Base-by-base conservation (phyloP, 2,329 filamentous ascomycete genomes). In the Onygenales sp. region DNA sequence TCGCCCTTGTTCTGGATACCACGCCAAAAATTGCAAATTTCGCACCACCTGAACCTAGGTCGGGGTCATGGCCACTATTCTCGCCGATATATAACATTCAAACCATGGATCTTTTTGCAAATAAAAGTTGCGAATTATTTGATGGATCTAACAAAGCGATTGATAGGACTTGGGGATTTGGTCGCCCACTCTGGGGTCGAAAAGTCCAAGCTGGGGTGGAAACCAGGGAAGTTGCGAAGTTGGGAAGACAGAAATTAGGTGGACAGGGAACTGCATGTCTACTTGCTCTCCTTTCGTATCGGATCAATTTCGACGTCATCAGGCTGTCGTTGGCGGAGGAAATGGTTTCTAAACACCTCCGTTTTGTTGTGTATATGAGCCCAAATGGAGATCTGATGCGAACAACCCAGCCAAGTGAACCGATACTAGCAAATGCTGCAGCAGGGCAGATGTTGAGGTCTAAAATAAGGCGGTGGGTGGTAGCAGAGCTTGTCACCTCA, bases 381-480 rank as follows among this genome's bases (percentile, higher is more conserved):
- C 7, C 33, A 13, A 27, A 5, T 27, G 27, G 17, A 17, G 31
- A 32, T 14, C n/a, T 44, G 47, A 39, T 54, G n/a, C 52, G 42
- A 27, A 53, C 54, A 10, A 36, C 35, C 8, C 50, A 53, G 33
- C 54, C 50, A 7, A 36, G 35, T 2, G 54, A 55, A 33, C 50
- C 50, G 7, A 50, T 55, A 21, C 35, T 55, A 5, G 43, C 54
- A 10, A 33, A n/a, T 31, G 36, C 41, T n/a, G 36, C 54, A 4
- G 27, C 45, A 1, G 8, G 27, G n/a, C 11, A 11, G 31, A 54
- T 51, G 51, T 21, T 13, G 3, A 32, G 31, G 17, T 42, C 13
- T 14, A 7, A 9, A 11, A 48, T 17, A 8, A 33, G 51, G 10
- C 39, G 35, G 3, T 8, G 31, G n/a, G 36, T 54, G 7, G 14